Percentiles rank a stretch among this genome's conserved stretches.
phyloP scores from a whole-genome alignment of 257 asterid genomes.

The Fraxinus americana region DNA sequence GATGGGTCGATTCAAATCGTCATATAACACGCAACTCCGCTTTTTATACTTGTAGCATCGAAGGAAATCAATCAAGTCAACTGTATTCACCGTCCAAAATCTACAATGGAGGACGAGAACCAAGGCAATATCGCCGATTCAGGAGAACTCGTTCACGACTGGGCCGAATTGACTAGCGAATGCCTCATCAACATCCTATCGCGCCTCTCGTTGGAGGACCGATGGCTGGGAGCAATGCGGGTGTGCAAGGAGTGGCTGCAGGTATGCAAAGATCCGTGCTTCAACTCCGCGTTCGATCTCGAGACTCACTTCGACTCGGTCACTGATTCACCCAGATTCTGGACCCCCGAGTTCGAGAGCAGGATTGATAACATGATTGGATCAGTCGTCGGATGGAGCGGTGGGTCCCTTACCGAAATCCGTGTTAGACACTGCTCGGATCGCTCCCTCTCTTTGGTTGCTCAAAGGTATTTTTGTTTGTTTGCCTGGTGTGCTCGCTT shows the following conservation, averaged over 20 bases:
- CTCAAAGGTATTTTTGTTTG: slow-evolving; percentile 50
- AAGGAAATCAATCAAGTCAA: not conserved
- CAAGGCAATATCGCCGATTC: slow-evolving; percentile 31
- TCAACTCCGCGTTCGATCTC: slow-evolving; percentile 65
- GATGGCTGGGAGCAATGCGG: slow-evolving; percentile 64
- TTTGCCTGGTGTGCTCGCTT: not conserved
- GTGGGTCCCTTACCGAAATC: slow-evolving; percentile 51
- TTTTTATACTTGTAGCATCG: not conserved
- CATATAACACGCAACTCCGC: too few species aligned
- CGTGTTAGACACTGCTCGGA: slow-evolving; percentile 83
- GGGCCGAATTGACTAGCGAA: slow-evolving; percentile 81
- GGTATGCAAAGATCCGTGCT: slow-evolving; percentile 69
- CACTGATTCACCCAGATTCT: slow-evolving; percentile 58
- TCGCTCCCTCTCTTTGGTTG: slow-evolving; percentile 63
- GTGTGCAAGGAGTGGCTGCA: slow-evolving; percentile 77
- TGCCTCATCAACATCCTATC: slow-evolving; percentile 75
- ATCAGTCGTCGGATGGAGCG: slow-evolving; percentile 68
- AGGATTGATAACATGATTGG: slow-evolving; percentile 65
- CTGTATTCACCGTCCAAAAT: not conserved
- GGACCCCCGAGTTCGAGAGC: slow-evolving; percentile 70
- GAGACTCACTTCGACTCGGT: slow-evolving; percentile 49
- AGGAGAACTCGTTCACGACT: slow-evolving; percentile 39
- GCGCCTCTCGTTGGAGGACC: slow-evolving; percentile 65
- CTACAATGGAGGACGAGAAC: slow-evolving; percentile 47
- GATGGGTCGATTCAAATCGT: too few species aligned